These are phyloP conservation scores for Pharnaceum exiguum DNA, from an alignment of 148 eudicot species.

Conservation along the genomic window DNA sequence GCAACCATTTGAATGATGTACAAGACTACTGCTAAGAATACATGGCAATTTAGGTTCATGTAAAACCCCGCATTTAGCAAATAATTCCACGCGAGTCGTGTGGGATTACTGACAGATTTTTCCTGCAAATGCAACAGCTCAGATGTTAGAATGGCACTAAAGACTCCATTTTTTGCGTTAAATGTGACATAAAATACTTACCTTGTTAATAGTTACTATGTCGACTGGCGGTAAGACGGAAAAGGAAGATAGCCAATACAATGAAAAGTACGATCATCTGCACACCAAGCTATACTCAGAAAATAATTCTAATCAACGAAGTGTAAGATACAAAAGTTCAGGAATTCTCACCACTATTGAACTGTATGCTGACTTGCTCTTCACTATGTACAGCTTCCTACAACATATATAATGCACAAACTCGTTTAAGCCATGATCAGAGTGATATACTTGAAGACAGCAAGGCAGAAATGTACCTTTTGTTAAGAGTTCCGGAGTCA, in stretches of 20 bases:
- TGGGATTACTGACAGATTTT: no score
- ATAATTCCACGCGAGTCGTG: no score
- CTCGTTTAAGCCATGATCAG: background rate
- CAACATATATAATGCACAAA: background rate
- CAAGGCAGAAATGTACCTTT: constrained; percentile 39
- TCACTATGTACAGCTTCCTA: constrained; percentile 59
- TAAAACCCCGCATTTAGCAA: no score
- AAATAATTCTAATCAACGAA: background rate
- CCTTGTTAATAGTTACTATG: constrained; percentile 13
- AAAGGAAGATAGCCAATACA: constrained; percentile 42
- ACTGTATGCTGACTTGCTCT: constrained; percentile 34
- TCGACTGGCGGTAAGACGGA: constrained; percentile 37
- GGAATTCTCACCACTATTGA: constrained; percentile 40
- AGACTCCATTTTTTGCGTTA: background rate
- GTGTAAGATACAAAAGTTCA: background rate
- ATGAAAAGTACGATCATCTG: constrained; percentile 56
- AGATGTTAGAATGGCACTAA: background rate
- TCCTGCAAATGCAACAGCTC: background rate
- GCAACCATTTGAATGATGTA: no score
- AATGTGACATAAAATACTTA: background rate
- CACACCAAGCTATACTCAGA: constrained; percentile 15
- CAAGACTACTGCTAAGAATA: no score
- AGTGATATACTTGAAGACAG: background rate
- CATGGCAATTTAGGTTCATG: no score
- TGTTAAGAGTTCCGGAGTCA: constrained; percentile 59